Conservation (phyloP, 2,329 filamentous ascomycete species). For the Parasarocladium wereldwijsianum region DNA sequence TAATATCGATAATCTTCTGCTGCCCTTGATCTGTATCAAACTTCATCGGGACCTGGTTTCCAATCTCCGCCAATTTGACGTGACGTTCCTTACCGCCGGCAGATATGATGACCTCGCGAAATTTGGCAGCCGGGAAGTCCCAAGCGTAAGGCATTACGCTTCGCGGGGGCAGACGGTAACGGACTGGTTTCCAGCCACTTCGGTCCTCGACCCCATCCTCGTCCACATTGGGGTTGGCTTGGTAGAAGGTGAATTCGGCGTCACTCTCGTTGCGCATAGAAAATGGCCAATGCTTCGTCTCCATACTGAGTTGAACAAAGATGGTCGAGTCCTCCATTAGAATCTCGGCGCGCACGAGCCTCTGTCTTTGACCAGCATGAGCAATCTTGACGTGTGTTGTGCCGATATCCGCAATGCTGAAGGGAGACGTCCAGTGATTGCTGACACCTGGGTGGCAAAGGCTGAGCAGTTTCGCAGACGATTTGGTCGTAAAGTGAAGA, state of each 20-base stretch:
- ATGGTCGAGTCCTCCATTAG: constrained; percentile 88
- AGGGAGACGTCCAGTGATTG: constrained; percentile 94
- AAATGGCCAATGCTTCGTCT: constrained; percentile 94
- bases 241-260: constrained; percentile 90
- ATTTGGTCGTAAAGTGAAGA: constrained; percentile 78
- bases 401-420: constrained; percentile 92
- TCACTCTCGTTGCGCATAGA: constrained; percentile 98
- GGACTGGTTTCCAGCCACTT: constrained; percentile 81
- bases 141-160: constrained; percentile 99
- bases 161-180: constrained; percentile 79
- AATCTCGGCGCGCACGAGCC: constrained; percentile 74
- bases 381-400: constrained; percentile 88
- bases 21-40: constrained; percentile 52
- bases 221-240: constrained; percentile 83
- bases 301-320: constrained; percentile 79
- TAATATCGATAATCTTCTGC: constrained; percentile 88
- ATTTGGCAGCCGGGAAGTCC: constrained; percentile 97
- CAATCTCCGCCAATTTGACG: constrained; percentile 91
- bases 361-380: constrained; percentile 78
- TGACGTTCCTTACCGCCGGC: constrained; percentile 50
- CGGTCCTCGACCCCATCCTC: constrained; percentile 75
- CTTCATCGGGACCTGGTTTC: constrained; percentile 90
- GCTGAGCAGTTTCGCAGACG: constrained; percentile 73
- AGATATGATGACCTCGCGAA: constrained; percentile 63
- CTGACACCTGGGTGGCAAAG: constrained; percentile 88